Conservation (phyloP, 495 filamentous ascomycete genomes). For the Mytilinidion resinicola region DNA sequence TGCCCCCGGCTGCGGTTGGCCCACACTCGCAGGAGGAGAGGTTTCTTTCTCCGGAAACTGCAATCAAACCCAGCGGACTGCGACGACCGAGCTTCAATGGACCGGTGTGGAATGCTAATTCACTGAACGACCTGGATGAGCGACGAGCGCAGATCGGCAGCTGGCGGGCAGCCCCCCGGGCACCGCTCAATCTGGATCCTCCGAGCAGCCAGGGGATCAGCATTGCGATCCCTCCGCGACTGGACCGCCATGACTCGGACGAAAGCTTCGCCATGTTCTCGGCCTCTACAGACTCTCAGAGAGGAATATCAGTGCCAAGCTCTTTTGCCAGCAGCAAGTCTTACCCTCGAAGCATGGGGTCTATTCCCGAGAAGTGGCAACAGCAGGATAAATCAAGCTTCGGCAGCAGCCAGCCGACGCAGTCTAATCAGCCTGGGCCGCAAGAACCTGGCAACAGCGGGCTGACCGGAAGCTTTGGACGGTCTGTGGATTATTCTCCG, state of each 20-base stretch:
- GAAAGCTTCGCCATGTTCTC: conserved; percentile 82
- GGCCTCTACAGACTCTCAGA: conserved; percentile 53
- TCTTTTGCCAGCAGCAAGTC: conserved; percentile 37
- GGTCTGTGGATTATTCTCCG: conserved; percentile 1
- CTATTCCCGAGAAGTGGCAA: conserved; percentile 24
- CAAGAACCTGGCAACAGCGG: neutral
- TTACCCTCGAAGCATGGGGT: conserved; percentile 35
- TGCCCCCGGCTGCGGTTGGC: conserved; percentile 29
- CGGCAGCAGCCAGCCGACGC: neutral
- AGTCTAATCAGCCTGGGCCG: neutral
- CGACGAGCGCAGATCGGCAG: conserved; percentile 27
- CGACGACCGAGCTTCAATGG: conserved; percentile 15
- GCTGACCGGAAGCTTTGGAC: neutral
- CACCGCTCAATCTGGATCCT: conserved; percentile 31
- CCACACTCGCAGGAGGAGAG: conserved; percentile 6
- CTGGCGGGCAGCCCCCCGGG: conserved; percentile 30
- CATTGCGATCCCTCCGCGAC: conserved; percentile 37
- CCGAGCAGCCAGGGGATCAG: conserved; percentile 27
- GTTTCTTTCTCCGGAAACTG: neutral
- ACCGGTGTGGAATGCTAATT: conserved; percentile 22
- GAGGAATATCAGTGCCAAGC: conserved; percentile 37
- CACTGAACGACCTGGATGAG: conserved; percentile 24
- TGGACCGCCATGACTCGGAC: conserved; percentile 63
- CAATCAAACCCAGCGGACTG: conserved; percentile 6
- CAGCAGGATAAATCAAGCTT: conserved; percentile 8